These are phyloP conservation scores for Diutina neorugosa DNA, from an alignment of 1,139 yeast genomes.

Conservation along the genomic window DNA sequence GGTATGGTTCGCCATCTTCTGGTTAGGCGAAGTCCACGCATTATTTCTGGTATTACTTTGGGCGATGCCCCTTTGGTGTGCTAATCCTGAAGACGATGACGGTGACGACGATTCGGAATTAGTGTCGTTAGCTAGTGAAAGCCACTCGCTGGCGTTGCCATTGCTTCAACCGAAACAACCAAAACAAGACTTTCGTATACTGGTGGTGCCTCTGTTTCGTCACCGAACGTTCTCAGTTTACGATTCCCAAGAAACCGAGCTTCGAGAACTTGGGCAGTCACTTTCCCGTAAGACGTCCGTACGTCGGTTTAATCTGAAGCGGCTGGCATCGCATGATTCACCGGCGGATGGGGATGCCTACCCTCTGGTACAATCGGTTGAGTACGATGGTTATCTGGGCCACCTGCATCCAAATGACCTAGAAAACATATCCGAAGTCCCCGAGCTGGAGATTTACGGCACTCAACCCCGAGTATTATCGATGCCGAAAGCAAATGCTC, in stretches of 20 bases:
- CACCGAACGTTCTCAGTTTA: not conserved
- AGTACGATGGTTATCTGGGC: not conserved
- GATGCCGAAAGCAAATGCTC: not conserved
- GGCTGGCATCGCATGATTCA: not conserved
- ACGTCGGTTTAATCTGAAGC: not conserved
- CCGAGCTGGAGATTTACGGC: not conserved
- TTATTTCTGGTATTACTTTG: not conserved
- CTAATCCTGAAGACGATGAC: conserved; percentile 1
- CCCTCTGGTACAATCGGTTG: not conserved
- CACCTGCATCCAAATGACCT: not conserved
- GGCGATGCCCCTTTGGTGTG: not conserved
- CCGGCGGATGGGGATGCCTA: not conserved
- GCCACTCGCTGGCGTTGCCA: not conserved
- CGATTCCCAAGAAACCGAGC: not conserved
- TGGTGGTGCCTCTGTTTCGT: conserved; percentile 1
- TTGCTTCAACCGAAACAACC: not conserved
- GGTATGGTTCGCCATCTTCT: not conserved
- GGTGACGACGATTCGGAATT: not conserved
- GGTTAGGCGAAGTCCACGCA: not conserved
- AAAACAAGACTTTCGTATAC: not conserved
- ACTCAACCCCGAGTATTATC: not conserved
- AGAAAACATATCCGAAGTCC: not conserved
- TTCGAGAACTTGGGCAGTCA: conserved; percentile 1
- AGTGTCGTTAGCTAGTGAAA: not conserved
- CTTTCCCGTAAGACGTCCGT: not conserved